Base-by-base conservation (phyloP, 305 asterid species). In the Fraxinus nigra region DNA sequence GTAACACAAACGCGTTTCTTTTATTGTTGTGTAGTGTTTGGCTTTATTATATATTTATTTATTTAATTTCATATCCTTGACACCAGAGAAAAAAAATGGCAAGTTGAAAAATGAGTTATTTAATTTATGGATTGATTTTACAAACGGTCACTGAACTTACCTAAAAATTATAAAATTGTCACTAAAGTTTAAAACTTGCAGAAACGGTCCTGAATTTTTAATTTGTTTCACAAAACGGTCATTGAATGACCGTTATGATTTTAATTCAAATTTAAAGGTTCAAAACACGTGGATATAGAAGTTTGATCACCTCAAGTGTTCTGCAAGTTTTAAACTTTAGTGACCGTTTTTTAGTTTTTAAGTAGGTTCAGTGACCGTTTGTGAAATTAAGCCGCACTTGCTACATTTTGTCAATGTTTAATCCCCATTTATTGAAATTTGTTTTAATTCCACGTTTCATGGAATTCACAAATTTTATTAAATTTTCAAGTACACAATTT, bases 11-110 rank as follows among this genome's bases (percentile, higher is more conserved):
- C 85, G 85, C 26, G 61, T 56, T 70, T 79, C 86, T 28, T 73
- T 82, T 56, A 30, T 82, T 85, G 90, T 80, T 67, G 74, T 72
- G 18, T 79, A 54, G 74, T 78, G 84, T 85, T 88, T 86, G 92
- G 83, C 85, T 32, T 79, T 48, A 61, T 65, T 65, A 40, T 80
- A 63, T 33, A 26, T 24, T 20, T 37, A n/a, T 80, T 76, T 16
- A 24, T 34, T 37, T 78, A 54, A 78, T 83, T 83, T 77, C 85
- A 79, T 79, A 51, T 13, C 82, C 78, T 79, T 85, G 87, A 87
- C 86, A 75, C 76, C 48, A 30, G 11, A 24, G 28, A 30, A 63
- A 35, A 34, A 32, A 32, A 5, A 7, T 56, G 69, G 48, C 70
- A 72, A 35, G 14, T 75, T 43, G 22, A 76, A 76, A 43, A 7